Evolutionary conservation across 176 grass and related monocot genomes (phyloP).

Genomic region (Bolboschoenus planiculmis): DNA sequence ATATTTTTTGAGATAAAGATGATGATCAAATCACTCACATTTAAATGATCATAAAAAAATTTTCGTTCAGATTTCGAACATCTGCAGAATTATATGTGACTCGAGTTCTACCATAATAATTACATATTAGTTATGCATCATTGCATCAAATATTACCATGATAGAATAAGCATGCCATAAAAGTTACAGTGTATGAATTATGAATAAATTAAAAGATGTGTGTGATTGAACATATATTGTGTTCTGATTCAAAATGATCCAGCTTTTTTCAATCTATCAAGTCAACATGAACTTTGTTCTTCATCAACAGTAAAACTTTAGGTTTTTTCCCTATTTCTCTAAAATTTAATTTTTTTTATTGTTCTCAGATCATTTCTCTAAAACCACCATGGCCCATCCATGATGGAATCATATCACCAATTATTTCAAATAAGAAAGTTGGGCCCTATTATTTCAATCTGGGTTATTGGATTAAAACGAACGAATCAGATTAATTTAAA

Average conservation of each 20-base stretch:
- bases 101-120: not conserved
- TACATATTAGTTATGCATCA: not conserved
- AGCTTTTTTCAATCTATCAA: not conserved
- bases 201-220: not conserved
- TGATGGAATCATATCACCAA: too few relatives aligned
- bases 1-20: too few relatives aligned
- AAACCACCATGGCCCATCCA: too few relatives aligned
- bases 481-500: too few relatives aligned
- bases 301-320: not conserved
- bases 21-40: too few relatives aligned
- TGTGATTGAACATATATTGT: not conserved
- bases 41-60: too few relatives aligned
- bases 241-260: not conserved
- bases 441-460: too few relatives aligned
- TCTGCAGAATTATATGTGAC: too few relatives aligned
- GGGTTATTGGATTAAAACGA: too few relatives aligned
- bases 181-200: not conserved
- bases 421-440: too few relatives aligned
- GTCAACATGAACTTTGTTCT: not conserved
- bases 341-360: not conserved
- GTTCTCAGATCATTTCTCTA: not conserved
- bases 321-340: not conserved
- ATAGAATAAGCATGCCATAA: not conserved
- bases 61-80: too few relatives aligned
- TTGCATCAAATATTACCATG: not conserved